These are phyloP conservation scores for Boletus rufocinnamomeus DNA, from an alignment of 768 basidiomycete genomes.

Conservation along the genomic window DNA sequence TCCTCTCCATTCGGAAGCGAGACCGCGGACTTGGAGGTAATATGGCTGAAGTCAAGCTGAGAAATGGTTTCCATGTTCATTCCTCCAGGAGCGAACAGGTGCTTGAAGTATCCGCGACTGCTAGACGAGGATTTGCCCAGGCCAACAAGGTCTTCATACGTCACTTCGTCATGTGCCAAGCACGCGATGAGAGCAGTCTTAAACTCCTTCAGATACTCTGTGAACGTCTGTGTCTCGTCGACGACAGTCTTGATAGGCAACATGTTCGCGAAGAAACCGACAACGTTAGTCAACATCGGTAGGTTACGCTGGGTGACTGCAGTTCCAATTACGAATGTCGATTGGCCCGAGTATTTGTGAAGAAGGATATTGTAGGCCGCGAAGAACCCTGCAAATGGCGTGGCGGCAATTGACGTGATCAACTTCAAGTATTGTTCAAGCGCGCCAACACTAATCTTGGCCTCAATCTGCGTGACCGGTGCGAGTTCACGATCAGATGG, in stretches of 20 bases:
- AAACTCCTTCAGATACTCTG: slow-evolving; percentile 26
- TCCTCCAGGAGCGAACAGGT: slow-evolving; percentile 33
- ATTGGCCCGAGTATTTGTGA: slow-evolving; percentile 36
- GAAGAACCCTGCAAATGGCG: slow-evolving; percentile 34
- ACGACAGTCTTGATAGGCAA: slow-evolving; percentile 32
- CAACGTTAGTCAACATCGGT: slow-evolving; percentile 27
- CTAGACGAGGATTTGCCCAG: slow-evolving; percentile 27
- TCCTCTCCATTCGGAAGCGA: slow-evolving; percentile 34
- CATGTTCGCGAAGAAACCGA: slow-evolving; percentile 37
- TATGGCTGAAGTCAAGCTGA: slow-evolving; percentile 21
- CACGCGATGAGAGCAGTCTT: slow-evolving; percentile 25
- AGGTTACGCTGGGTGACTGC: slow-evolving; percentile 35
- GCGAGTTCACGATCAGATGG: slow-evolving; percentile 30
- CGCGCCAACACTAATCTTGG: slow-evolving; percentile 20
- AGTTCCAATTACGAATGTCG: slow-evolving; percentile 32
- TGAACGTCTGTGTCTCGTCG: slow-evolving; percentile 28
- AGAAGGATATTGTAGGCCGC: slow-evolving; percentile 36
- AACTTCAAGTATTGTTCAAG: slow-evolving; percentile 26
- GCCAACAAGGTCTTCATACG: slow-evolving; percentile 33
- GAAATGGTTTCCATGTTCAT: slow-evolving; percentile 31
- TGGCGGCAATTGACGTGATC: slow-evolving; percentile 19
- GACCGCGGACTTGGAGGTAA: slow-evolving; percentile 19
- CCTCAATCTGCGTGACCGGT: slow-evolving; percentile 31
- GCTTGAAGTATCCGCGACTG: slow-evolving; percentile 34
- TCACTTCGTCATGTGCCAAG: slow-evolving; percentile 32